Conservation (phyloP, 345 rosid species). For the Salix purpurea region DNA sequence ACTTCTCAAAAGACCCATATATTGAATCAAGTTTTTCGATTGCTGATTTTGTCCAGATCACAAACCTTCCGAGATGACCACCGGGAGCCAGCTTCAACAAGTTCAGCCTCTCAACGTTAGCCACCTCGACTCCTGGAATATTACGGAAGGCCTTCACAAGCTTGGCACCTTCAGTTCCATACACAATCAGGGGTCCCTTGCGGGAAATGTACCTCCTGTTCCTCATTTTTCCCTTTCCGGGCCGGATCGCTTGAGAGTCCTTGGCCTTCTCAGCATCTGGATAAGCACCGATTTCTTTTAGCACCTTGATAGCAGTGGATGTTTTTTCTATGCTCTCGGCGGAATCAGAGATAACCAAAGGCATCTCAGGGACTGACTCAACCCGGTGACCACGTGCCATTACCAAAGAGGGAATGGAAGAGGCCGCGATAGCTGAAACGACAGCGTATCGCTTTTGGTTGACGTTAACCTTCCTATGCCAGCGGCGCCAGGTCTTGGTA, state of each 20-base stretch:
- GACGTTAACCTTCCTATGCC: conserved; percentile 88
- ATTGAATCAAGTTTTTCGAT: conserved; percentile 86
- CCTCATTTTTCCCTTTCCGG: conserved; percentile 91
- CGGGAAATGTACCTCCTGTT: conserved; percentile 80
- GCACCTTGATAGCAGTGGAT: conserved; percentile 64
- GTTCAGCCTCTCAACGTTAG: conserved; percentile 76
- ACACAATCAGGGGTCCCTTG: conserved; percentile 88
- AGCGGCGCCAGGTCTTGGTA: conserved; percentile 92
- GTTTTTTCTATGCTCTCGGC: conserved; percentile 81
- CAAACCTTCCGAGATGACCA: conserved; percentile 90
- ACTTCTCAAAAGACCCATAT: conserved; percentile 78
- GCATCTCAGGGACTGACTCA: conserved; percentile 85
- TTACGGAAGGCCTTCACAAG: conserved; percentile 89
- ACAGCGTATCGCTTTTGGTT: conserved; percentile 86
- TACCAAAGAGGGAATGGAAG: conserved; percentile 80
- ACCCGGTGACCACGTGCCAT: conserved; percentile 92
- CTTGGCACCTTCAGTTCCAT: conserved; percentile 73
- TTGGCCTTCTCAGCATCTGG: conserved; percentile 87
- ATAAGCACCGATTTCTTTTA: conserved; percentile 83
- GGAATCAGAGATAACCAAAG: conserved; percentile 66
- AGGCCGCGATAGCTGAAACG: conserved; percentile 91
- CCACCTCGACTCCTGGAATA: conserved; percentile 89
- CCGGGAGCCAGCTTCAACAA: conserved; percentile 91
- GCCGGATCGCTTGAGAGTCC: conserved; percentile 75
- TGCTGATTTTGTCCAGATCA: conserved; percentile 95